Evolutionary conservation across 2,329 filamentous ascomycete genomes (phyloP), one percentile per base, ranked within the genome.

Genomic region (Cladosporium austrohemisphaericum): DNA sequence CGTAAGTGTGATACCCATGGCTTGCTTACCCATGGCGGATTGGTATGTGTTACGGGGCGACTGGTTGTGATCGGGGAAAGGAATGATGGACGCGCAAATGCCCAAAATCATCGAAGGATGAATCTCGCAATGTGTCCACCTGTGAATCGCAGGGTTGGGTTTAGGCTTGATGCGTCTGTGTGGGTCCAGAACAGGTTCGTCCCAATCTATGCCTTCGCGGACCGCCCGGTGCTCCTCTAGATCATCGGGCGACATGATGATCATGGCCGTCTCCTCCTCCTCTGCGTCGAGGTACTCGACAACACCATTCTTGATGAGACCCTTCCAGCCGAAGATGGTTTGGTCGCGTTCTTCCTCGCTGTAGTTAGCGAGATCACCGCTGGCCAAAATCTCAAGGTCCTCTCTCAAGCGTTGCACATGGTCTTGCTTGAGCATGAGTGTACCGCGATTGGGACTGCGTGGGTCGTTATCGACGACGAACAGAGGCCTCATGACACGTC

Each of bases 21-120:
- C 93, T 80, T 98, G 93, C 73, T 98, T 98, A 76, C 94, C 93
- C 93, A 98, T 98, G 66, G 93, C 93, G 62, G 92, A 96, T 73
- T 97, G 92, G 70, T 96, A 98, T 3, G 92, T 97, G 67, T 98
- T 98, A 86, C 93, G 86, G 58, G 93, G 93, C 55, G 92, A 97
- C 50, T 89, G 88, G 68, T 98, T 98, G 75, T 98, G 93, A 73
- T 98, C 93, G 1, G 94, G 93, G 82, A 98, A 98, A 0, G 93
- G 93, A 76, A 98, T 98, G 69, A 98, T 98, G 73, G 91, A 96
- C 62, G 93, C 93, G 66, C 94, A 98, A 56, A 98, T 95, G 66
- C 93, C 93, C 49, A 98, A 75, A 68, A 98, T 93, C 93, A 98
- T 98, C 71, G 90, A 95, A 16, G 93, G 94, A 63, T 98, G 94